These are phyloP conservation scores for Scortechinia acanthostroma DNA, from an alignment of 2,329 filamentous ascomycete species.

Conservation along the genomic window DNA sequence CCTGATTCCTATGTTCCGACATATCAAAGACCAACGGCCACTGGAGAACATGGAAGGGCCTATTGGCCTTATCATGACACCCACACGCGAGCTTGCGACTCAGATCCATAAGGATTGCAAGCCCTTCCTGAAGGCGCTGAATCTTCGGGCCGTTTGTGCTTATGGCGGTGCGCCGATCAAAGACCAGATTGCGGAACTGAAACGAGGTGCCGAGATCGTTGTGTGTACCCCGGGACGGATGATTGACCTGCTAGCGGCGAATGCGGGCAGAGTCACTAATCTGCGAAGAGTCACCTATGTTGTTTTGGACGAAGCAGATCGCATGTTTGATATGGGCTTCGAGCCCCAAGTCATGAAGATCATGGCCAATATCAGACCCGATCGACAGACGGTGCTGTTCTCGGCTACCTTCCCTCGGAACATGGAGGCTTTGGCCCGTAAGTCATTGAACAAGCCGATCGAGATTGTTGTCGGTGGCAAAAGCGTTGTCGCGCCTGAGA, in stretches of 20 bases:
- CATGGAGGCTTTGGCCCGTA: slow-evolving; percentile 84
- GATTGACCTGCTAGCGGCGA: slow-evolving; percentile 89
- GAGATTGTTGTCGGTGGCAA: slow-evolving; percentile 88
- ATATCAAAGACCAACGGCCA: slow-evolving; percentile 87
- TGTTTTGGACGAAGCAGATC: slow-evolving; percentile 92
- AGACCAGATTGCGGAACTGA: slow-evolving; percentile 93
- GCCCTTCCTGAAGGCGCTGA: slow-evolving; percentile 81
- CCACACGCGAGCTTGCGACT: slow-evolving; percentile 84
- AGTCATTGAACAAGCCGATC: slow-evolving; percentile 76
- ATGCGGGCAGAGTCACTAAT: slow-evolving; percentile 89
- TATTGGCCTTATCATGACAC: slow-evolving; percentile 82
- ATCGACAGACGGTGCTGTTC: slow-evolving; percentile 89
- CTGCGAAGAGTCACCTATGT: slow-evolving; percentile 84
- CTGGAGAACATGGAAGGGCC: slow-evolving; percentile 81
- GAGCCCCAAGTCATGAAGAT: slow-evolving; percentile 98
- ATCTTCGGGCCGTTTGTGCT: slow-evolving; percentile 79
- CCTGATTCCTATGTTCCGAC: slow-evolving; percentile 90
- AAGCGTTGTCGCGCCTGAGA: slow-evolving; percentile 81
- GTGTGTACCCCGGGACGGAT: slow-evolving; percentile 92
- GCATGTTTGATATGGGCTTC: slow-evolving; percentile 99
- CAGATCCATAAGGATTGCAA: slow-evolving; percentile 94
- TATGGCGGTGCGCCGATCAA: slow-evolving; percentile 95
- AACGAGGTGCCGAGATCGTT: slow-evolving; percentile 88
- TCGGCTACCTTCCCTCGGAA: slow-evolving; percentile 93
- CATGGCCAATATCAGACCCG: slow-evolving; percentile 80